phyloP scores from a whole-genome alignment of 1,284 basidiomycete species.

The Rhodotorula sp. region DNA sequence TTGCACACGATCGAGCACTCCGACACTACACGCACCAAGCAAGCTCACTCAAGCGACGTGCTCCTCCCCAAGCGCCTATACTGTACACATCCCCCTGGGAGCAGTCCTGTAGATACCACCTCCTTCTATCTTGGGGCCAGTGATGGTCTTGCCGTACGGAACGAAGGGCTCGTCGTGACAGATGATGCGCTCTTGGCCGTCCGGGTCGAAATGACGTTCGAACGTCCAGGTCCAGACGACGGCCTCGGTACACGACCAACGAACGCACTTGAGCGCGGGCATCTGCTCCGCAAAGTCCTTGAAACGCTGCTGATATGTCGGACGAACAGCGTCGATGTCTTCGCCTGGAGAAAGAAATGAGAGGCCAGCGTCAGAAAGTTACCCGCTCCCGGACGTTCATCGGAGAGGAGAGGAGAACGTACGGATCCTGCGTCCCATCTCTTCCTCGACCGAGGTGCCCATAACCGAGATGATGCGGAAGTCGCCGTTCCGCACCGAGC shows the following conservation, averaged over 20 bases:
- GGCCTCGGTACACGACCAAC: not conserved
- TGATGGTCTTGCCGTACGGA: not conserved
- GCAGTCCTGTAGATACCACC: too few relatives aligned
- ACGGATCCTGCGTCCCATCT: conserved; percentile 5
- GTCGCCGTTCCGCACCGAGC: not conserved
- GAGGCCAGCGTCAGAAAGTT: not conserved
- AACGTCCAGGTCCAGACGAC: conserved; percentile 1
- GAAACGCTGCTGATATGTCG: conserved; percentile 2
- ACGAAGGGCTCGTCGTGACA: not conserved
- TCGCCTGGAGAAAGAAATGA: not conserved
- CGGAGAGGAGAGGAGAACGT: not conserved
- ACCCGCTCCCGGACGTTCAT: not conserved
- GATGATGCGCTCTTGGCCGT: not conserved
- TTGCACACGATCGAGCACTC: too few relatives aligned
- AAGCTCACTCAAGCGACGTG: too few relatives aligned
- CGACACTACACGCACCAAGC: too few relatives aligned
- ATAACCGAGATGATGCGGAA: not conserved
- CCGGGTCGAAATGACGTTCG: not conserved
- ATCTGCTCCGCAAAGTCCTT: not conserved
- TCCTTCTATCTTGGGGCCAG: not conserved
- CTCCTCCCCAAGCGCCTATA: too few relatives aligned
- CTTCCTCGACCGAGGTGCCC: not conserved
- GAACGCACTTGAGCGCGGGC: not conserved
- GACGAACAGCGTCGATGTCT: conserved; percentile 9
- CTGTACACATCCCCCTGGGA: too few relatives aligned